phyloP scores from a whole-genome alignment of 1,284 basidiomycete genomes.

The Fomes fomentarius region DNA sequence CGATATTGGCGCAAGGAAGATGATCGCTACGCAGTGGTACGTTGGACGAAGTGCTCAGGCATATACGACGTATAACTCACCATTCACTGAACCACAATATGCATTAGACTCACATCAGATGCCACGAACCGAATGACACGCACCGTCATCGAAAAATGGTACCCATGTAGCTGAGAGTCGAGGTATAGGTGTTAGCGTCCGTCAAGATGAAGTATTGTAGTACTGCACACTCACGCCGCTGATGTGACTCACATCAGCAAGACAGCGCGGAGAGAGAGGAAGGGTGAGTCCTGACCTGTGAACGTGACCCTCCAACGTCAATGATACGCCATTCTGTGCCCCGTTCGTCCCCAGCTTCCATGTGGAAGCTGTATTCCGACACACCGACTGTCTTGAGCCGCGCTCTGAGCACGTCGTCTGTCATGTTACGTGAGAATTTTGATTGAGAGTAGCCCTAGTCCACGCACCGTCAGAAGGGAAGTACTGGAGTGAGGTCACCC shows the following conservation, averaged over 20 bases:
- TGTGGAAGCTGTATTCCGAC: conserved; percentile 77
- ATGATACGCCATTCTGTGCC: conserved; percentile 81
- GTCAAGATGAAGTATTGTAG: neutral
- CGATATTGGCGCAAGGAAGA: conserved; percentile 81
- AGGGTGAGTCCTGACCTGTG: conserved; percentile 55
- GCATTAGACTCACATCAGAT: conserved; percentile 1
- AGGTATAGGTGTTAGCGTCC: conserved; percentile 5
- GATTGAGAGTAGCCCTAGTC: neutral
- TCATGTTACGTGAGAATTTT: conserved; percentile 10
- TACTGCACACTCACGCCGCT: conserved; percentile 37
- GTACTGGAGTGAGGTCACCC: conserved; percentile 64
- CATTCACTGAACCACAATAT: conserved; percentile 22
- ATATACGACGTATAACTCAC: conserved; percentile 13
- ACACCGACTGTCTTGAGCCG: conserved; percentile 70
- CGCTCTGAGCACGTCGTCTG: conserved; percentile 64
- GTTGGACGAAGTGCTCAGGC: neutral
- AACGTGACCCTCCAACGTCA: conserved; percentile 78
- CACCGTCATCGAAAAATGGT: conserved; percentile 78
- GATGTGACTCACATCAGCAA: conserved; percentile 3
- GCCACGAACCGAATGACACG: conserved; percentile 8
- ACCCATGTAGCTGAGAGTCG: conserved; percentile 66
- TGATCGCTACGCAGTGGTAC: conserved; percentile 52
- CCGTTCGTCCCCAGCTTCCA: conserved; percentile 73
- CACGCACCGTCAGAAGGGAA: conserved; percentile 67
- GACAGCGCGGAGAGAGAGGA: conserved; percentile 6